Conservation (phyloP, 208 protist genomes). For the Perkinsela sp. region DNA sequence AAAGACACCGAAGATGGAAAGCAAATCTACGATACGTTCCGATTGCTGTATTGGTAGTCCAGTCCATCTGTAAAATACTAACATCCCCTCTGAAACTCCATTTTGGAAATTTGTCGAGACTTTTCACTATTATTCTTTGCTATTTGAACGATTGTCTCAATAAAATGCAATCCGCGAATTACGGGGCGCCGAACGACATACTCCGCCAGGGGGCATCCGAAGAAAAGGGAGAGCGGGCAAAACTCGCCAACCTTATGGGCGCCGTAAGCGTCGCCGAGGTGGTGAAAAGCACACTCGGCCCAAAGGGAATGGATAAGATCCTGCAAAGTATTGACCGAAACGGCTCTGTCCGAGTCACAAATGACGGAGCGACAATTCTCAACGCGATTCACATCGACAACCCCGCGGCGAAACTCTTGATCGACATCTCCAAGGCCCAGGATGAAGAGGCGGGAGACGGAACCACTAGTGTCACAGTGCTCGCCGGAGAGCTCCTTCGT, state of each 20-base stretch:
- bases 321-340: conserved; percentile 42
- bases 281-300: conserved; percentile 95
- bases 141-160: too few relatives aligned
- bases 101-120: not conserved
- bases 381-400: conserved; percentile 93
- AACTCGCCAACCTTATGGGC: conserved; percentile 67
- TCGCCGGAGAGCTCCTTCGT: conserved; percentile 90
- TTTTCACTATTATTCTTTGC: not conserved
- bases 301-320: conserved; percentile 95
- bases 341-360: conserved; percentile 81
- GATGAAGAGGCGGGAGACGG: conserved; percentile 98
- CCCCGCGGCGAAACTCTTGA: conserved; percentile 90
- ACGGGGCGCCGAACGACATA: conserved; percentile 8
- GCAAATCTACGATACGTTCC: not conserved
- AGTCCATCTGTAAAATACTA: not conserved
- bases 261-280: conserved; percentile 76
- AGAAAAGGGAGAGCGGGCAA: conserved; percentile 65
- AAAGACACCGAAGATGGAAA: not conserved
- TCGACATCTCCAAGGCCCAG: conserved; percentile 94
- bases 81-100: not conserved
- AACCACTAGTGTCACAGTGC: conserved; percentile 92
- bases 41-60: not conserved
- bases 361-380: conserved; percentile 99
- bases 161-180: not conserved
- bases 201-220: conserved; percentile 50